phyloP scores from a whole-genome alignment of 768 basidiomycete species.

The Russula lepida region DNA sequence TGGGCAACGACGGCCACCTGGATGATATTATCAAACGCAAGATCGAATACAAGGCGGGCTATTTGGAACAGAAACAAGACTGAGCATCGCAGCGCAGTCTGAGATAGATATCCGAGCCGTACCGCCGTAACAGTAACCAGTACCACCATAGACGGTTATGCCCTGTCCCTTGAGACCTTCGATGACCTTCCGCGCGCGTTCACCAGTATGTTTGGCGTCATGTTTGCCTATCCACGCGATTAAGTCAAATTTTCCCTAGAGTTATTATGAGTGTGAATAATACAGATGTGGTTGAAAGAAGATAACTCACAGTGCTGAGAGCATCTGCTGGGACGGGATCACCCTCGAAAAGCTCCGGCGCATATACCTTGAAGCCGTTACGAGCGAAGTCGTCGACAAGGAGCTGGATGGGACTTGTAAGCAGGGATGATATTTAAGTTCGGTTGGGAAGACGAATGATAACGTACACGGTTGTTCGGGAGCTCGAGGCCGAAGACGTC shows the following conservation, averaged over 20 bases:
- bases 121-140: conserved; percentile 27
- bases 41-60: conserved; percentile 24
- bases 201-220: conserved; percentile 14
- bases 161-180: conserved; percentile 27
- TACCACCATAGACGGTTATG: conserved; percentile 25
- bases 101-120: neutral
- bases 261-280: neutral
- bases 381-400: conserved; percentile 38
- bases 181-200: conserved; percentile 23
- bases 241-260: conserved; percentile 1
- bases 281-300: neutral
- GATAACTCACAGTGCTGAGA: conserved; percentile 17
- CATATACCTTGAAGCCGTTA: conserved; percentile 29
- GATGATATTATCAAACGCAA: conserved; percentile 36
- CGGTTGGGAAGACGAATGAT: neutral
- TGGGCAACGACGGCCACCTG: conserved; percentile 38
- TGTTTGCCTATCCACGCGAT: conserved; percentile 16
- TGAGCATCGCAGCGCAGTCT: neutral
- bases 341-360: conserved; percentile 20
- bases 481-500: conserved; percentile 33
- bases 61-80: neutral
- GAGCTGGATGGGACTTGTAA: conserved; percentile 25
- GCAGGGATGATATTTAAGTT: neutral
- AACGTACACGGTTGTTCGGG: conserved; percentile 27
- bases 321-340: conserved; percentile 24